A percentile compares a stretch with the other conserved stretches of the same genome.
These are phyloP conservation scores for Zygosaccharomyces pseudobailii DNA, from an alignment of 1,139 yeast genomes.

Conservation along the genomic window DNA sequence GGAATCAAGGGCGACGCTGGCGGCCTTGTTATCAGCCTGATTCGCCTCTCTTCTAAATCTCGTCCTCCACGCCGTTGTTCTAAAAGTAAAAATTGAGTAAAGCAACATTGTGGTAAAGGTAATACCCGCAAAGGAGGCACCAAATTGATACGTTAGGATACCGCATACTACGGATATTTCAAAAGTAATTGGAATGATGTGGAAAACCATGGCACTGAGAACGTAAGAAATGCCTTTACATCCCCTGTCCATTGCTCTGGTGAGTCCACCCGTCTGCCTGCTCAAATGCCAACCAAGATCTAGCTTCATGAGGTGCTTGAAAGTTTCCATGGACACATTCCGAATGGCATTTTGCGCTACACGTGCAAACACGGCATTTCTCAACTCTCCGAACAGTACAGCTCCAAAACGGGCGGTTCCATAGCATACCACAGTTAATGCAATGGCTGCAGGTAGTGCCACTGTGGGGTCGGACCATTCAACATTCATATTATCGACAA, in stretches of 20 bases:
- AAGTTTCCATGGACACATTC: constrained; percentile 83
- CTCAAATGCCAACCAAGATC: constrained; percentile 88
- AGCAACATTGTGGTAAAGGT: constrained; percentile 84
- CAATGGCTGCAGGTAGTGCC: constrained; percentile 48
- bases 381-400: constrained; percentile 84
- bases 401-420: constrained; percentile 96
- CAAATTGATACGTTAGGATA: constrained; percentile 87
- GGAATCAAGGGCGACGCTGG: constrained; percentile 90
- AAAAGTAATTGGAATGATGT: constrained; percentile 85
- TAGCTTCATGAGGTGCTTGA: constrained; percentile 72
- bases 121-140: constrained; percentile 81
- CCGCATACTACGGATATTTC: constrained; percentile 94
- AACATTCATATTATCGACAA: constrained; percentile 87
- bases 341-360: constrained; percentile 95
- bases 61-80: constrained; percentile 96
- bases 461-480: constrained; percentile 69
- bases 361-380: constrained; percentile 92
- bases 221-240: constrained; percentile 96
- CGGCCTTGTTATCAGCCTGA: constrained; percentile 90
- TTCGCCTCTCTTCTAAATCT: constrained; percentile 87
- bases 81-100: constrained; percentile 79
- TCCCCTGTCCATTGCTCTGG: constrained; percentile 95
- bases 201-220: constrained; percentile 92
- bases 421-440: constrained; percentile 76
- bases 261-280: constrained; percentile 92